Base-by-base conservation (phyloP, 805 yeast genomes). In the Isabelozyma rhagii region DNA sequence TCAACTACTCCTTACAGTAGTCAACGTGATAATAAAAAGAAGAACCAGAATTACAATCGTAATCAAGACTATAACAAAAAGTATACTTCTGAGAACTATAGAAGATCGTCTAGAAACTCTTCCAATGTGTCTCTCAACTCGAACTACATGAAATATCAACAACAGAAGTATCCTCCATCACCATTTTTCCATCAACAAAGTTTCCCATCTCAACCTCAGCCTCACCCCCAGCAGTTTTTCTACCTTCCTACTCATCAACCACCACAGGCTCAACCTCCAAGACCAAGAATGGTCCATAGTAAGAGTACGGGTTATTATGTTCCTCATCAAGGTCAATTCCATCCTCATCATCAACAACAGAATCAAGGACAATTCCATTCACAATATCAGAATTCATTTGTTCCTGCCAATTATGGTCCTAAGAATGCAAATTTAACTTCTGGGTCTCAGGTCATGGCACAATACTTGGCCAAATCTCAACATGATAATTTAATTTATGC, bases 381-480 rank as follows among this genome's bases (percentile, higher is more conserved):
- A 9, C 55, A 48, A 17, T 50, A 50, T 14, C 48, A 44, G 14
- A 45, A 43, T 27, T 13, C 18, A 28, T 27, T 11, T 28, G 10
- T 10, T 14, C 11, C 39, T 15, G 15, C 41, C 18, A 42, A 34
- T 34, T 17, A 10, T 45, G 15, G 17, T 21, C 46, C 46, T 7
- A 55, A 55, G 45, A 47, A 40, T 21, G 53, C 43, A 17, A 47
- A 50, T 45, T 51, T 61, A 8, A 53, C 67, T 9, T 68, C 85
- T 6, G 90, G 91, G 3, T 82, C 88, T 0, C 87, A 83, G 56
- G 89, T 86, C 10, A 84, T 86, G 89, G 85, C 89, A 0, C 90
- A 85, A 60, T 86, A 85, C 60, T 71, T 86, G 56, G 87, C 89
- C n/a, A 87, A 83, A 61, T 72, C 85, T 5, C 88, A 84, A 56